These are phyloP conservation scores for Zasmidium citrigriseum DNA, from an alignment of 2,329 filamentous ascomycete species.

Conservation along the genomic window DNA sequence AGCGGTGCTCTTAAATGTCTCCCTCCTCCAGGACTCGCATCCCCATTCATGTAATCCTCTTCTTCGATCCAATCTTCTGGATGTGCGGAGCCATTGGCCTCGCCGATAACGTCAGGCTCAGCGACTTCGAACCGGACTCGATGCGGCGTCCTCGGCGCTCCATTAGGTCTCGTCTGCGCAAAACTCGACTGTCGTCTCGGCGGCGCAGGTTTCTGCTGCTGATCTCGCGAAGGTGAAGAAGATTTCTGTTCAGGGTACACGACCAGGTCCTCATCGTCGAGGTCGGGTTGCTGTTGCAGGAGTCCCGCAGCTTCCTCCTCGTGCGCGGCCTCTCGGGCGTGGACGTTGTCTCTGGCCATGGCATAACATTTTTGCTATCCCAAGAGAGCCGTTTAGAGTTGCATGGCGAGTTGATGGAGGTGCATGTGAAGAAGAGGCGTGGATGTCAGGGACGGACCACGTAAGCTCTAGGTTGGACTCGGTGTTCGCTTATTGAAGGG, in stretches of 20 bases:
- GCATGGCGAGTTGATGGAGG: constrained; percentile 8
- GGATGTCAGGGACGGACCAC: not conserved
- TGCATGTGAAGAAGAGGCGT: not conserved
- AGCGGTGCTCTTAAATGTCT: constrained; percentile 64
- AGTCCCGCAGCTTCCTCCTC: constrained; percentile 32
- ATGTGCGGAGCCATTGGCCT: constrained; percentile 24
- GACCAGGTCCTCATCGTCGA: constrained; percentile 27
- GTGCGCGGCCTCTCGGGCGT: constrained; percentile 24
- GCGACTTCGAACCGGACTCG: constrained; percentile 71
- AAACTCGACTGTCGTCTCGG: constrained; percentile 43
- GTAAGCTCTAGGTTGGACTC: not conserved
- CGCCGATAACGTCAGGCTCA: constrained; percentile 29
- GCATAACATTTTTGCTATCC: constrained; percentile 37
- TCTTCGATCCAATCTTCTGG: constrained; percentile 54
- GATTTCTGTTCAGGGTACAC: constrained; percentile 22
- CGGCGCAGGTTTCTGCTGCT: constrained; percentile 10
- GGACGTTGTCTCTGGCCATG: constrained; percentile 36
- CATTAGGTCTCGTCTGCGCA: constrained; percentile 48
- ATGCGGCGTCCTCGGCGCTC: constrained; percentile 65
- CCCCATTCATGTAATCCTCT: constrained; percentile 59
- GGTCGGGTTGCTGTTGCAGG: constrained; percentile 29
- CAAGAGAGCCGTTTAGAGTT: constrained; percentile 5
- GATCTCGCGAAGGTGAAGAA: constrained; percentile 11
- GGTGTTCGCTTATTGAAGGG: not conserved
- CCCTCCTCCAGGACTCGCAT: constrained; percentile 36